phyloP scores from a whole-genome alignment of 306 rosid species.

The Quercus berberidifolia region DNA sequence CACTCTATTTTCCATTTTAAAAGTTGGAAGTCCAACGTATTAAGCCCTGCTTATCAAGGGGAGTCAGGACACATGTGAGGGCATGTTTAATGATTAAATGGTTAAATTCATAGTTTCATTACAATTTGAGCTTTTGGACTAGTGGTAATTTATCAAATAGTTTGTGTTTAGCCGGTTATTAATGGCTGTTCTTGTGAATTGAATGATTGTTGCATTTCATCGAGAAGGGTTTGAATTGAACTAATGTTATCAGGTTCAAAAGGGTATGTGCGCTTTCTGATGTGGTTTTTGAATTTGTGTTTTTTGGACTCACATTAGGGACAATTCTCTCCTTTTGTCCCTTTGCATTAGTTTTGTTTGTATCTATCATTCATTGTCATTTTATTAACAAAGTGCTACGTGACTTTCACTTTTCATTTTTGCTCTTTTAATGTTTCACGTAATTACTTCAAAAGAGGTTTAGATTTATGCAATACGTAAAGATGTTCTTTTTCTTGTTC shows the following conservation, averaged over 20 bases:
- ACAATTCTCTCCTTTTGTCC: neutral
- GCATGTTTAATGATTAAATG: no score
- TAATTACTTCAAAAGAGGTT: neutral
- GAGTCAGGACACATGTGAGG: no score
- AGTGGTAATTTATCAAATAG: neutral
- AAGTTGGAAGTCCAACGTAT: no score
- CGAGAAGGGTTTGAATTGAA: conserved; percentile 9
- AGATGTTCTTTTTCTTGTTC: neutral
- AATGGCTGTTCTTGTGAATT: conserved; percentile 3
- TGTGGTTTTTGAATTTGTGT: neutral
- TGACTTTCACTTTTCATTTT: neutral
- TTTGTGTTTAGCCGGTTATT: neutral
- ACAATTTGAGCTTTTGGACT: no score
- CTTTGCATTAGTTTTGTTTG: neutral
- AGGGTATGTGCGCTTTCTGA: conserved; percentile 2
- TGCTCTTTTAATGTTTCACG: neutral
- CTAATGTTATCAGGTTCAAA: neutral
- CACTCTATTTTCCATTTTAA: no score
- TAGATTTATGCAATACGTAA: neutral
- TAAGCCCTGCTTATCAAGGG: no score
- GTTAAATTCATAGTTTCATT: no score
- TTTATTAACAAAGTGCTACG: neutral
- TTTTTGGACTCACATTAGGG: neutral
- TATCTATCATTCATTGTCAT: neutral
- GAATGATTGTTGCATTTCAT: conserved; percentile 5